Conservation (phyloP, 116 monocot species). For the Dioscorea cayenensis region DNA sequence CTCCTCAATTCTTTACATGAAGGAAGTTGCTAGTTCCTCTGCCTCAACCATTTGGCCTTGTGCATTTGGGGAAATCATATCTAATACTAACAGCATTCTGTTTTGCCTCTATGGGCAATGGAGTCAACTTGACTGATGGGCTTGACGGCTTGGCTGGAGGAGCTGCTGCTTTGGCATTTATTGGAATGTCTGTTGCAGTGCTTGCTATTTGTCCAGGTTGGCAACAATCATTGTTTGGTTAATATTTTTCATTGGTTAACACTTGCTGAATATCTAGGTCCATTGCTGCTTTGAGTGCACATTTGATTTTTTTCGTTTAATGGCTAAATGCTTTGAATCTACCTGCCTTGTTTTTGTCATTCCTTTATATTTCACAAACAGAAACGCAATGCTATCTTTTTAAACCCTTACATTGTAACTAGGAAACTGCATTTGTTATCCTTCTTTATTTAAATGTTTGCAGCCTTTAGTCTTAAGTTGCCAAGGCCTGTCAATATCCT, state of each 20-base stretch:
- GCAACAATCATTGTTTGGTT: background rate
- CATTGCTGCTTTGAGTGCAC: background rate
- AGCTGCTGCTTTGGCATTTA: constrained; percentile 55
- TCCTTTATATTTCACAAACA: too few species aligned
- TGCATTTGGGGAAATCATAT: constrained; percentile 67
- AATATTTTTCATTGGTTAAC: too few species aligned
- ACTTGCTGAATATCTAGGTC: background rate
- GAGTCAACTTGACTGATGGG: constrained; percentile 73
- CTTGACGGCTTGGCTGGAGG: constrained; percentile 92
- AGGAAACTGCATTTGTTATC: too few species aligned
- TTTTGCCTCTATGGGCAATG: constrained; percentile 67
- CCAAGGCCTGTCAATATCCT: too few species aligned
- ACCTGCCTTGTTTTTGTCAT: too few species aligned
- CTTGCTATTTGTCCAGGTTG: constrained; percentile 73
- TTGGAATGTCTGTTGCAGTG: constrained; percentile 72
- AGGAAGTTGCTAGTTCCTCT: constrained; percentile 81
- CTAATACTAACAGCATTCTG: constrained; percentile 52
- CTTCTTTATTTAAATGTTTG: too few species aligned
- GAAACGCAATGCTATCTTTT: too few species aligned
- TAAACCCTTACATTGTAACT: too few species aligned
- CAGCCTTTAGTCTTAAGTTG: too few species aligned
- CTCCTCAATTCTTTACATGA: constrained; percentile 14
- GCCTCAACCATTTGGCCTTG: constrained; percentile 62
- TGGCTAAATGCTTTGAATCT: too few species aligned
- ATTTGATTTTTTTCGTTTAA: too few species aligned